Conservation (phyloP, 1,284 basidiomycete species). For the Amylostereum areolatum region DNA sequence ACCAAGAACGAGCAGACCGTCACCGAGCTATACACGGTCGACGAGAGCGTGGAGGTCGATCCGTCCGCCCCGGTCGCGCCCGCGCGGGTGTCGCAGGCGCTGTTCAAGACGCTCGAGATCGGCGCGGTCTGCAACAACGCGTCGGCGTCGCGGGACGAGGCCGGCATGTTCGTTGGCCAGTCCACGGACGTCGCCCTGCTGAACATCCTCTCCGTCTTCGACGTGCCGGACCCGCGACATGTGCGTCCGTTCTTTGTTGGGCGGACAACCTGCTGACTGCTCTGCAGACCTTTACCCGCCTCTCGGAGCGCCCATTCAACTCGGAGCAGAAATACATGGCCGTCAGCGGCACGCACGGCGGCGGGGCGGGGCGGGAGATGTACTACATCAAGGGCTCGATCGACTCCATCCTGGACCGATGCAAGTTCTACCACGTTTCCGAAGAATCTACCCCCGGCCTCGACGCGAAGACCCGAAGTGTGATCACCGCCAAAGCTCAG, state of each 20-base stretch:
- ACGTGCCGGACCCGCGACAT: conserved; percentile 63
- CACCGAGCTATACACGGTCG: conserved; percentile 81
- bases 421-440: conserved; percentile 83
- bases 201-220: conserved; percentile 73
- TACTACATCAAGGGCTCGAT: conserved; percentile 93
- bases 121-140: conserved; percentile 74
- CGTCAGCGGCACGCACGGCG: conserved; percentile 65
- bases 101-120: conserved; percentile 59
- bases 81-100: conserved; percentile 41
- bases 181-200: conserved; percentile 92
- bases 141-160: conserved; percentile 56
- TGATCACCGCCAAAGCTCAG: conserved; percentile 68
- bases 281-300: conserved; percentile 64
- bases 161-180: conserved; percentile 79
- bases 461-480: conserved; percentile 58
- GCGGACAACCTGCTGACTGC: conserved; percentile 6
- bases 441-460: conserved; percentile 79
- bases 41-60: conserved; percentile 73
- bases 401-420: conserved; percentile 80
- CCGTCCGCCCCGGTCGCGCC: conserved; percentile 29
- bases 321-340: conserved; percentile 94
- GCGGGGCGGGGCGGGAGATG: conserved; percentile 45
- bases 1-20: conserved; percentile 97
- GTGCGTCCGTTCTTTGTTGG: conserved; percentile 39
- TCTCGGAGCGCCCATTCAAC: conserved; percentile 82